phyloP scores from a whole-genome alignment of 129 eudicot species.

The Arctium lappa region DNA sequence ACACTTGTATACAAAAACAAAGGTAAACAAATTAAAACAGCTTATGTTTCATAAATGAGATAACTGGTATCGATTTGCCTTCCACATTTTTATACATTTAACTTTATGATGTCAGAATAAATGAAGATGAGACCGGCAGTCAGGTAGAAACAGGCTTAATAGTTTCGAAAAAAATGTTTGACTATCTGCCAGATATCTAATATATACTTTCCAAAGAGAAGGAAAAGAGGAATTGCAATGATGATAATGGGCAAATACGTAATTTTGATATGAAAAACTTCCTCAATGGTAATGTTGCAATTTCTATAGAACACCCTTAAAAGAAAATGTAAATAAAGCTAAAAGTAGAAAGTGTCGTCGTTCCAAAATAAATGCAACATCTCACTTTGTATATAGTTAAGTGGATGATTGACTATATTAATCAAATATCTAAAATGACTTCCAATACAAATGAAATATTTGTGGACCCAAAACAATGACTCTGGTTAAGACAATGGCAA shows the following conservation, averaged over 20 bases:
- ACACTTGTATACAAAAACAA: conserved; percentile 14
- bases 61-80: too few relatives aligned
- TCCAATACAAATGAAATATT: not conserved
- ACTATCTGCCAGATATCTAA: not conserved
- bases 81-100: not conserved
- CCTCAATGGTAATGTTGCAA: not conserved
- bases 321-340: not conserved
- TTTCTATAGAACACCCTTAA: not conserved
- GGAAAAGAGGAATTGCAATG: not conserved
- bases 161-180: not conserved
- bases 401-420: not conserved
- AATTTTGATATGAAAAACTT: not conserved
- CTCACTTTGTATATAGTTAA: not conserved
- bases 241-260: not conserved
- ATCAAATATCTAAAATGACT: not conserved
- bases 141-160: not conserved
- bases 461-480: not conserved
- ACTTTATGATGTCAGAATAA: not conserved
- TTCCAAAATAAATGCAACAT: not conserved
- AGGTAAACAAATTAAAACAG: not conserved
- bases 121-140: not conserved
- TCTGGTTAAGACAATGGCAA: not conserved
- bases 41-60: not conserved
- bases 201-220: not conserved
- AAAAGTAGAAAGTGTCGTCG: not conserved